Conservation (phyloP, 1,139 yeast genomes). For the Insectozyma bohioensis region DNA sequence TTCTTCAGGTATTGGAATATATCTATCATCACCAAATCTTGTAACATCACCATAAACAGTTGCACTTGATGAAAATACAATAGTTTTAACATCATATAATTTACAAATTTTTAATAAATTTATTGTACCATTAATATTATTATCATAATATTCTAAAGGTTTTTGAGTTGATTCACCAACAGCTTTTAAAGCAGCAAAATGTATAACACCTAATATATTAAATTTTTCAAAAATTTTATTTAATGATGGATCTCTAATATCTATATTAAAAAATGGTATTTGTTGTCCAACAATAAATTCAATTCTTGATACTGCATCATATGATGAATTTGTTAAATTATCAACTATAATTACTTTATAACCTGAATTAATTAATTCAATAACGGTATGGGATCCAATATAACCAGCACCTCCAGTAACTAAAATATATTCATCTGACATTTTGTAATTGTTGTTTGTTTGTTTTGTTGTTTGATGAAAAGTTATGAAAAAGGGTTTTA, state of each 20-base stretch:
- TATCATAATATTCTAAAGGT: constrained; percentile 71
- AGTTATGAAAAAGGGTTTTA: too few species aligned
- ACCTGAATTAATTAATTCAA: constrained; percentile 63
- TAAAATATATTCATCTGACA: constrained; percentile 43
- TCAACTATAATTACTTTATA: constrained; percentile 72
- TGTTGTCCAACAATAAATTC: constrained; percentile 50
- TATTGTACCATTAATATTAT: constrained; percentile 68
- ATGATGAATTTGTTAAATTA: constrained; percentile 65
- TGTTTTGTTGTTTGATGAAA: too few species aligned
- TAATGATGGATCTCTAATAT: constrained; percentile 55
- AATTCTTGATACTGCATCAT: constrained; percentile 66
- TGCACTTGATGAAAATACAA: constrained; percentile 79
- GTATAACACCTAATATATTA: constrained; percentile 63
- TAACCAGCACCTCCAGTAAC: constrained; percentile 91
- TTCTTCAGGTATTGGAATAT: constrained; percentile 67
- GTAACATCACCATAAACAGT: constrained; percentile 87
- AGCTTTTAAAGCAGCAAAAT: constrained; percentile 85
- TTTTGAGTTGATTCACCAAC: constrained; percentile 78
- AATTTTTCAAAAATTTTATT: constrained; percentile 48
- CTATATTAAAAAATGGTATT: constrained; percentile 61
- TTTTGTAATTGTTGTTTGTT: too few species aligned
- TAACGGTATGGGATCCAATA: constrained; percentile 80
- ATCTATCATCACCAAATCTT: constrained; percentile 64
- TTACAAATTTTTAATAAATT: constrained; percentile 56
- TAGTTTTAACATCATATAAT: constrained; percentile 44